Evolutionary conservation across 2,329 filamentous ascomycete species (phyloP), one percentile per base, ranked within the genome.

Genomic region (Aspergillus viridinutans): DNA sequence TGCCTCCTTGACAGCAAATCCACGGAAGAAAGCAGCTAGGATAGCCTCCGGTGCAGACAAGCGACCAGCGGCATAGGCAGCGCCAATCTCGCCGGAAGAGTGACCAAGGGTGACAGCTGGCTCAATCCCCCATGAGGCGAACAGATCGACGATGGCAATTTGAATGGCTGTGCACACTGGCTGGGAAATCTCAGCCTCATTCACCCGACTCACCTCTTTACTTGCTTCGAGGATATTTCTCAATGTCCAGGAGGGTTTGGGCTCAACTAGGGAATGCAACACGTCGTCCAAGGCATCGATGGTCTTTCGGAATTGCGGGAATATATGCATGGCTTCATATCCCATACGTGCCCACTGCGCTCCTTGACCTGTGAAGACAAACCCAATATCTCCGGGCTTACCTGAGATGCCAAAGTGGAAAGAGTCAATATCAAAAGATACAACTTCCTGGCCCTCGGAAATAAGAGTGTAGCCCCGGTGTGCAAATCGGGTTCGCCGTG

Each of bases 311-410:
- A 70, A 0, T 45, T 38, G 4, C 53, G 56, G 48, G 57, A 61
- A 32, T 45, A 51, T 14, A 48, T 10, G n/a, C 17, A 71, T 28
- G 5, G 72, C 55, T 48, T 67, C 60, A 3, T 48, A 23, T 1
- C 67, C 71, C 71, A 74, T 74, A 0, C 35, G 54, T 7, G 55
- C 14, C 63, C 67, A 74, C 25, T 74, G 70, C 8, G 72, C 71
- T 1, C 72, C 72, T 53, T 74, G 72, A 1, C 72, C 72, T 2
- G 69, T 74, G 57, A 73, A 74, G 14, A 73, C 53, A 40, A 72
- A 68, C 0, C 52, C 60, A 17, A 62, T 4, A 9, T 8, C n/a
- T 3, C 51, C 28, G 7, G 38, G 8, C 35, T 9, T 17, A 4
- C 4, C 7, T 3, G 38, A 3, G 4, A 17, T 14, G 6, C 12